phyloP scores from a whole-genome alignment of 129 eudicot genomes.

The Helichrysum umbraculigerum region DNA sequence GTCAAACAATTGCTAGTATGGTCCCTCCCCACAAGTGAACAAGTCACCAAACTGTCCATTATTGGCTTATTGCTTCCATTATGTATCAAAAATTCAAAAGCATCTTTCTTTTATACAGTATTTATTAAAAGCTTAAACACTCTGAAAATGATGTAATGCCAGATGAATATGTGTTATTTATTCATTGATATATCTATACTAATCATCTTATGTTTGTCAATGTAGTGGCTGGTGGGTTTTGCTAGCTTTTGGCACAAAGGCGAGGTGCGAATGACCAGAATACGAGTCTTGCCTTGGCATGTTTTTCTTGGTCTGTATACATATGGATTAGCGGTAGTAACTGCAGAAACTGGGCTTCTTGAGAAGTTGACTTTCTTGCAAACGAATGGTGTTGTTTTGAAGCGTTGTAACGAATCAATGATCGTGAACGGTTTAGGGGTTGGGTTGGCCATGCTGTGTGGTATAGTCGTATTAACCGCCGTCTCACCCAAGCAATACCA shows the following conservation, averaged over 20 bases:
- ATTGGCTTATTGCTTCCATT: conserved; percentile 14
- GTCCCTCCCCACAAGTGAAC: conserved; percentile 25
- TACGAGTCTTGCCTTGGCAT: conserved; percentile 77
- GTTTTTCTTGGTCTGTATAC: conserved; percentile 88
- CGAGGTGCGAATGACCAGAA: conserved; percentile 61
- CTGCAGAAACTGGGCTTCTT: conserved; percentile 92
- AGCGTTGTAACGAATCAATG: conserved; percentile 57
- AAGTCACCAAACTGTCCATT: conserved; percentile 11
- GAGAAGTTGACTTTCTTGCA: conserved; percentile 86
- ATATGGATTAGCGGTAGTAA: conserved; percentile 77
- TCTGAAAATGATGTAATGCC: background rate
- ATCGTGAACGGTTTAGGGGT: conserved; percentile 80
- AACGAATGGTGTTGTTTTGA: conserved; percentile 54
- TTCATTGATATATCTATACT: background rate
- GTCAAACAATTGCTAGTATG: conserved; percentile 21
- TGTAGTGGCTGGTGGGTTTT: conserved; percentile 92
- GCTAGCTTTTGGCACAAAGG: conserved; percentile 90
- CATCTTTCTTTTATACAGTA: background rate
- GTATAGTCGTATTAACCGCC: conserved; percentile 72
- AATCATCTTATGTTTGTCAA: background rate
- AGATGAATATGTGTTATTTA: background rate
- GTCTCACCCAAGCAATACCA: conserved; percentile 56
- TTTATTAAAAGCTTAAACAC: conserved; percentile 1
- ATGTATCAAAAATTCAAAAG: conserved; percentile 8
- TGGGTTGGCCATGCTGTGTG: conserved; percentile 74